phyloP scores from a whole-genome alignment of 2,329 filamentous ascomycete genomes.

The Xylaria polymorpha region DNA sequence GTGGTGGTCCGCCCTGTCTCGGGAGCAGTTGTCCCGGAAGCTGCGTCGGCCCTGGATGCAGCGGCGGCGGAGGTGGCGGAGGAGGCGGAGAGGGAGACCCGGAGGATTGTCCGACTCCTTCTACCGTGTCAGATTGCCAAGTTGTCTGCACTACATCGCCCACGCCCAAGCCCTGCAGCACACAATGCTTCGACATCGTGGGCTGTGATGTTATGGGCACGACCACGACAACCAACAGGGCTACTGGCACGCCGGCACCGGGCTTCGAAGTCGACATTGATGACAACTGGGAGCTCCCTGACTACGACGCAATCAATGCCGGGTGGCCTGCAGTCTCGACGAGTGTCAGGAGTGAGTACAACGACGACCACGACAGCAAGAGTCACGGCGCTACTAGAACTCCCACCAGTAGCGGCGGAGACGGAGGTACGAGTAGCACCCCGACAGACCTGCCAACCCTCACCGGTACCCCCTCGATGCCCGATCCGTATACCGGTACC shows the following conservation, averaged over 20 bases:
- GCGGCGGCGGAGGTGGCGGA: slow-evolving; percentile 16
- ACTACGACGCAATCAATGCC: slow-evolving; percentile 8
- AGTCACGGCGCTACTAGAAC: neutral
- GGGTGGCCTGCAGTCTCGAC: slow-evolving; percentile 1
- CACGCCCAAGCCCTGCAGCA: slow-evolving; percentile 14
- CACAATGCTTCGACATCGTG: slow-evolving; percentile 16
- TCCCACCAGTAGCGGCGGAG: neutral
- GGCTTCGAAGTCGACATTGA: slow-evolving; percentile 6
- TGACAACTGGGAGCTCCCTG: slow-evolving; percentile 11
- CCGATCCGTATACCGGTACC: slow-evolving; percentile 13
- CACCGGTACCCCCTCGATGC: neutral
- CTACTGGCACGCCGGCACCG: slow-evolving; percentile 12
- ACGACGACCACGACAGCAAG: neutral
- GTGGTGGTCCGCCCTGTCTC: neutral
- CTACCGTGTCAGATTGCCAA: slow-evolving; percentile 18
- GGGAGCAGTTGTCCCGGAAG: slow-evolving; percentile 4
- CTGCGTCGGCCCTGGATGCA: slow-evolving; percentile 9
- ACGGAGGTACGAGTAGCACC: neutral
- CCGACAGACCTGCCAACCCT: neutral
- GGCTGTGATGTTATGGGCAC: slow-evolving; percentile 24
- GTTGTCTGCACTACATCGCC: slow-evolving; percentile 20
- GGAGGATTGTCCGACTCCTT: slow-evolving; percentile 13
- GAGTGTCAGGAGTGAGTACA: neutral
- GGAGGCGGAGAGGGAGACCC: neutral
- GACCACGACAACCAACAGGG: slow-evolving; percentile 13